Evolutionary conservation across 768 basidiomycete genomes (phyloP), one percentile per base, ranked within the genome.

Genomic region (Mycena belliarum): DNA sequence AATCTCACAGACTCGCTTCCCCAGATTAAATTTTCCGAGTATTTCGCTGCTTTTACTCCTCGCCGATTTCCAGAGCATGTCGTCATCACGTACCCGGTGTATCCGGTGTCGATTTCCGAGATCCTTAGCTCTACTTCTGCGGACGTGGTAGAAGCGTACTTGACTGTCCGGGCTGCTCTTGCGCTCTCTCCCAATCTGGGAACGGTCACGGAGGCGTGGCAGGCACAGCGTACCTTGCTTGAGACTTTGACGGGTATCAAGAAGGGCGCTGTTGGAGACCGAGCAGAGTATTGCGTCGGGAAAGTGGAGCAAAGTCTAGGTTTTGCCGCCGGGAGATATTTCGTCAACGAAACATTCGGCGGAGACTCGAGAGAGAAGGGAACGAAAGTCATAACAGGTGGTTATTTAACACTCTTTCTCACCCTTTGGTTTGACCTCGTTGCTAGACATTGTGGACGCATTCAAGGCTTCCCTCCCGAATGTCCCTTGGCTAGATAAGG

Each of bases 401-500:
- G 55, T 74, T 55, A 26, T 26, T 50, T 20, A 14, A 4, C 33
- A 32, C 57, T 16, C 42, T 33, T 33, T 16, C 48, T 50, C 23
- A 25, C 24, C 12, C 11, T 49, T 23, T 4, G 35, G 41, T 29
- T 21, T 61, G 12, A 44, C 25, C 4, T 29, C 40, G 54, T 68
- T 46, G 69, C 70, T 60, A 87, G 89, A 88, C 53, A 89, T 97
- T 62, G 83, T 98, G 51, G 72, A 83, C 23, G 80, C 94, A 0
- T 98, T 98, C 79, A 87, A 94, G 68, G 73, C 73, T 18, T 91
- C 92, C 5, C 76, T 99, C 20, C 72, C 79, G 5, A 69, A 82
- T 50, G 80, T 97, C 49, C 81, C 86, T 20, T 99, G 97, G 97
- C 93, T 99, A 89, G 97, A 98, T 68, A 72, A 86, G 45, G 73